These are phyloP conservation scores for Neonectria magnoliae DNA, from an alignment of 2,329 filamentous ascomycete species.

Conservation along the genomic window DNA sequence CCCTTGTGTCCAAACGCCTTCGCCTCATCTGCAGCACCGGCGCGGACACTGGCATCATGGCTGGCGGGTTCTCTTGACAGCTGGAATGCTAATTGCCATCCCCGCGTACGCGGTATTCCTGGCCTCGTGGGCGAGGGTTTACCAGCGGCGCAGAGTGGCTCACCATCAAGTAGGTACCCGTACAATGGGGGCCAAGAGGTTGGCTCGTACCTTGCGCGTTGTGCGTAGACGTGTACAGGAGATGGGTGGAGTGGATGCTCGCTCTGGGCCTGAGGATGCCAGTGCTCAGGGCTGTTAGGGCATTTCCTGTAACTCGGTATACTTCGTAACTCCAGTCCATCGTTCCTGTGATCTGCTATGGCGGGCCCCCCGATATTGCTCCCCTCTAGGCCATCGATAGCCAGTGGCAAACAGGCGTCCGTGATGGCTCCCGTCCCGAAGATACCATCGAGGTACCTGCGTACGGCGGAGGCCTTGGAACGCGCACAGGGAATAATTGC, in stretches of 20 bases:
- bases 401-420: neutral
- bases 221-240: no score
- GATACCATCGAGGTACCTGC: neutral
- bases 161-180: conserved; percentile 1
- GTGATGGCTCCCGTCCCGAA: conserved; percentile 14
- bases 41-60: neutral
- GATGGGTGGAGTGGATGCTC: no score
- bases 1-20: neutral
- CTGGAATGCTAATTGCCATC: conserved; percentile 21
- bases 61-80: neutral
- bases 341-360: conserved; percentile 11
- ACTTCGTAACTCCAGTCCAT: conserved; percentile 4
- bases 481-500: neutral
- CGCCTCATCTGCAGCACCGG: conserved; percentile 1
- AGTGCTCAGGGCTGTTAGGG: neutral
- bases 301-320: neutral
- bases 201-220: neutral
- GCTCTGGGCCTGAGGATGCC: conserved; percentile 1
- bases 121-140: conserved; percentile 15
- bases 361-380: neutral
- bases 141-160: conserved; percentile 17
- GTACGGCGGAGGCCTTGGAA: conserved; percentile 1
- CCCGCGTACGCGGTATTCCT: conserved; percentile 13
- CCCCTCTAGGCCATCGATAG: neutral
- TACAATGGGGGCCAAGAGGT: neutral